phyloP scores from a whole-genome alignment of 441 rosid species.

The Erodium moschatum region DNA sequence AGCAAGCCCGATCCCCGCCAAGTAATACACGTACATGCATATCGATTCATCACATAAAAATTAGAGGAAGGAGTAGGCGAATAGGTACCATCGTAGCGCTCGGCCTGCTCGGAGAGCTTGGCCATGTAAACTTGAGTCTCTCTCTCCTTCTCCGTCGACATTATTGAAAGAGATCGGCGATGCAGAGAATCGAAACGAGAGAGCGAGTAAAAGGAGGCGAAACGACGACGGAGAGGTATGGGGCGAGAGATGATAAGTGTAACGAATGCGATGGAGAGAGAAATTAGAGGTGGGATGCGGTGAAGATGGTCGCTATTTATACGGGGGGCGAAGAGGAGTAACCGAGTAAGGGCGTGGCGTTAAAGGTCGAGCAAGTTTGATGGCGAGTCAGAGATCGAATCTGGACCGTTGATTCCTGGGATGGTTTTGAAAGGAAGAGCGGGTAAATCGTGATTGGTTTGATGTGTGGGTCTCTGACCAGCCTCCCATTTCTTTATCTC shows the following conservation, averaged over 20 bases:
- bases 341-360: slow-evolving; percentile 3
- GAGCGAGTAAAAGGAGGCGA: too few relatives aligned
- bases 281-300: slow-evolving; percentile 1
- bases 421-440: slow-evolving; percentile 22
- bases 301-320: background rate
- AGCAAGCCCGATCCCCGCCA: too few relatives aligned
- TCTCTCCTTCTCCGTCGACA: slow-evolving; percentile 75
- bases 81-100: slow-evolving; percentile 71
- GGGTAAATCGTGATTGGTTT: slow-evolving; percentile 26
- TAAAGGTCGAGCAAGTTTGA: slow-evolving; percentile 22
- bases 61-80: background rate
- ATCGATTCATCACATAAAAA: too few relatives aligned
- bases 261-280: background rate
- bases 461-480: background rate
- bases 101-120: slow-evolving; percentile 95
- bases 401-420: slow-evolving; percentile 38
- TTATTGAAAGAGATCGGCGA: slow-evolving; percentile 13
- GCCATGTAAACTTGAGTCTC: slow-evolving; percentile 89
- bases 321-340: background rate
- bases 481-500: background rate
- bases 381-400: slow-evolving; percentile 36
- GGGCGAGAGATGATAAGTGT: background rate
- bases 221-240: too few relatives aligned
- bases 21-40: too few relatives aligned
- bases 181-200: background rate